Conservation (phyloP, 371 early-diverging fungal species). For the Mortierella sp. region DNA sequence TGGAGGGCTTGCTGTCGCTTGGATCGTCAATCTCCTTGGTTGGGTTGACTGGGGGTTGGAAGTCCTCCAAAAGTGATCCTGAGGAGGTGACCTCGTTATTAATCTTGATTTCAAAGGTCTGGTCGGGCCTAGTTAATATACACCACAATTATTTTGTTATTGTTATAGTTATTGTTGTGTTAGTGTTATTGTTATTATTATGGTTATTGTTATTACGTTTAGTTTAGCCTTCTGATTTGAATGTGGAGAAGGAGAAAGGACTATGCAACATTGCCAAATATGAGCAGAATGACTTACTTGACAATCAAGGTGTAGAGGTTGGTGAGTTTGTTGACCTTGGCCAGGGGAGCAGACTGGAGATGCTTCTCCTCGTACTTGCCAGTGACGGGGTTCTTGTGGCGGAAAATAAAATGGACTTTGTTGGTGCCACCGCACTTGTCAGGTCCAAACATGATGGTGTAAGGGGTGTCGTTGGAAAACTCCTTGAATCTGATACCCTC, state of each 20-base stretch:
- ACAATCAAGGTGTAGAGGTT: slow-evolving; percentile 94
- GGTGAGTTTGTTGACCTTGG: slow-evolving; percentile 76
- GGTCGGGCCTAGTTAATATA: slow-evolving; percentile 76
- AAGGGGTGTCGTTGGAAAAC: slow-evolving; percentile 63
- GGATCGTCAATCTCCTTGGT: slow-evolving; percentile 96
- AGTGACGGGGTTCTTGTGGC: slow-evolving; percentile 91
- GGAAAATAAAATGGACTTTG: slow-evolving; percentile 97
- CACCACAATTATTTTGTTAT: background rate
- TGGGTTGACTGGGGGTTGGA: slow-evolving; percentile 82
- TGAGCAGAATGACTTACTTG: slow-evolving; percentile 53
- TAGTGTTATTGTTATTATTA: background rate
- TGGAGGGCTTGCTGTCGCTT: slow-evolving; percentile 89
- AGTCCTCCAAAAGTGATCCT: slow-evolving; percentile 89
- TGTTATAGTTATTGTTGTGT: background rate
- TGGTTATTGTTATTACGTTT: background rate
- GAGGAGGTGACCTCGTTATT: slow-evolving; percentile 78
- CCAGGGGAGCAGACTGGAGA: slow-evolving; percentile 68
- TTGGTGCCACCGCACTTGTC: slow-evolving; percentile 95
- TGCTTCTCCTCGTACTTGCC: slow-evolving; percentile 78
- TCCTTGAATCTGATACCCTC: slow-evolving; percentile 60
- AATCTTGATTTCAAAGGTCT: slow-evolving; percentile 87
- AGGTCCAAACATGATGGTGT: slow-evolving; percentile 95
- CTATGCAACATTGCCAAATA: background rate
- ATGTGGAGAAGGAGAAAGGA: background rate
- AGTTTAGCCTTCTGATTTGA: background rate